phyloP scores from a whole-genome alignment of 1,139 yeast genomes.

The Pichia sp. region DNA sequence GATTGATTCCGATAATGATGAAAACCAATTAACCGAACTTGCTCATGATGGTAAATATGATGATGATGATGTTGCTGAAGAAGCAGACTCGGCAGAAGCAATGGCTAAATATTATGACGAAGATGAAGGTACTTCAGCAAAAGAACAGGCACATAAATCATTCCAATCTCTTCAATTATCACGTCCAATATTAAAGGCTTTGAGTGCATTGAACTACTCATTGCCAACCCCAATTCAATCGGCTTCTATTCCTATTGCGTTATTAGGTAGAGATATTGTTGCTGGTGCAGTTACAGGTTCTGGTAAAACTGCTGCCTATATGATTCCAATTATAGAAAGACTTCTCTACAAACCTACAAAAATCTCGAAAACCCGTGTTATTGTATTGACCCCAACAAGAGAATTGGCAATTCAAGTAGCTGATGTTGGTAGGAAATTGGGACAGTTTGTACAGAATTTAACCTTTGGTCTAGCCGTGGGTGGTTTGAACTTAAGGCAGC shows the following conservation, averaged over 20 bases:
- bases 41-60: constrained; percentile 20
- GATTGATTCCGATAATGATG: constrained; percentile 16
- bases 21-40: neutral
- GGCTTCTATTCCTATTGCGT: constrained; percentile 88
- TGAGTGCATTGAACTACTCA: constrained; percentile 73
- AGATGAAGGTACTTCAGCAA: constrained; percentile 45
- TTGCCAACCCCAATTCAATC: constrained; percentile 93
- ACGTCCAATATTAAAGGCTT: constrained; percentile 82
- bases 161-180: constrained; percentile 80
- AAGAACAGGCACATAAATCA: constrained; percentile 48
- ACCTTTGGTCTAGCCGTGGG: constrained; percentile 94
- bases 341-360: constrained; percentile 82
- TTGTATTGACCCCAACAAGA: constrained; percentile 92
- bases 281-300: constrained; percentile 99
- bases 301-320: constrained; percentile 97
- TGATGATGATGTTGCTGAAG: constrained; percentile 33
- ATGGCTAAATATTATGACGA: constrained; percentile 65
- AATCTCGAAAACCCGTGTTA: constrained; percentile 81
- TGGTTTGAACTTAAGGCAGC: constrained; percentile 90
- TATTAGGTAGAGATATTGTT: constrained; percentile 86
- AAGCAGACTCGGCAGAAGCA: constrained; percentile 66
- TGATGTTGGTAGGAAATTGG: constrained; percentile 86
- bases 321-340: constrained; percentile 94
- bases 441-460: constrained; percentile 68
- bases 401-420: constrained; percentile 94